Percentiles rank a stretch among this genome's conserved stretches.
phyloP scores from a whole-genome alignment of 116 monocot species.

The Thalassia testudinum region DNA sequence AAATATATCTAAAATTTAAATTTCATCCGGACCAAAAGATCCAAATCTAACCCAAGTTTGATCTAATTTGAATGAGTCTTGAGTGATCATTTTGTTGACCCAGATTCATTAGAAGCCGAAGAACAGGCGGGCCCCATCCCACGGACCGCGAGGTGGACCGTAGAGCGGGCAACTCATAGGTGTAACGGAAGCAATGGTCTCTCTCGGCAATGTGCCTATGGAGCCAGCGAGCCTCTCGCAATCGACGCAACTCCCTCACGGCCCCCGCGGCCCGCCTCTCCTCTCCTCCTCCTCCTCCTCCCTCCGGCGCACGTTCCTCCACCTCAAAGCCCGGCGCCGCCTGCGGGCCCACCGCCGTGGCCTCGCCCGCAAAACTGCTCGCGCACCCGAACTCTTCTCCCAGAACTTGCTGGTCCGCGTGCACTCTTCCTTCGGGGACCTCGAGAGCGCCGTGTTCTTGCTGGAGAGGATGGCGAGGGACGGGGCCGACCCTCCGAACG shows the following conservation, averaged over 20 bases:
- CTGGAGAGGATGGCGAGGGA: slow-evolving; percentile 7
- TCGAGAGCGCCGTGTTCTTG: slow-evolving; percentile 12
- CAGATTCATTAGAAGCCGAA: too few species aligned
- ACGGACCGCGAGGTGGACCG: too few species aligned
- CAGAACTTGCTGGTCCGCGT: slow-evolving; percentile 19
- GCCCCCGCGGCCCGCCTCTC: slow-evolving; percentile 1
- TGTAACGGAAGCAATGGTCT: too few species aligned
- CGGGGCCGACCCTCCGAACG: slow-evolving; percentile 1
- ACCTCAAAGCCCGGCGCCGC: slow-evolving; percentile 3
- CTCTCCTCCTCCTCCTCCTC: slow-evolving; percentile 1
- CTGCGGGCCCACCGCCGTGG: slow-evolving; percentile 13
- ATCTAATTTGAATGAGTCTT: too few species aligned
- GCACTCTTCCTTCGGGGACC: slow-evolving; percentile 6
- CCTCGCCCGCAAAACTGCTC: slow-evolving; percentile 3
- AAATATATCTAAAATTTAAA: too few species aligned
- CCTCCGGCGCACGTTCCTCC: too few species aligned
- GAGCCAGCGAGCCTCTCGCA: slow-evolving; percentile 5
- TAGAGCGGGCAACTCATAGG: too few species aligned
- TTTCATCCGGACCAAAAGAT: too few species aligned
- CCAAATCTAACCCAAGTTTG: too few species aligned
- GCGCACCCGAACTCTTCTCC: neutral
- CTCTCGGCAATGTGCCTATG: too few species aligned
- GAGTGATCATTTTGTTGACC: too few species aligned
- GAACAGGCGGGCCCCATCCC: too few species aligned
- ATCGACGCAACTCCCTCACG: slow-evolving; percentile 17